phyloP scores from a whole-genome alignment of 2,329 filamentous ascomycete species.

The Curvularia spicifera region DNA sequence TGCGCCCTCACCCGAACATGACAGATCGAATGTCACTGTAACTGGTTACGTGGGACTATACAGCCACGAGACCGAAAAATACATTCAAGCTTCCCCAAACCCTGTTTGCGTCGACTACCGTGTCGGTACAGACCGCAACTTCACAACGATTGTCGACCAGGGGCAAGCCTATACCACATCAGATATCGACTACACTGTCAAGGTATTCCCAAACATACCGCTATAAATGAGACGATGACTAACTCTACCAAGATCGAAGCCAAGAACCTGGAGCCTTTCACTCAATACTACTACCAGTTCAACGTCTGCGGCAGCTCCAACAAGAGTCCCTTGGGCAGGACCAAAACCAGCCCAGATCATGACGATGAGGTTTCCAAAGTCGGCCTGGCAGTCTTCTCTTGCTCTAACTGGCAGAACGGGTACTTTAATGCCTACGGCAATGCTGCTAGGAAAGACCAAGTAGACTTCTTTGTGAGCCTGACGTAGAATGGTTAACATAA shows the following conservation, averaged over 20 bases:
- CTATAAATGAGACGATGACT: slow-evolving; percentile 5
- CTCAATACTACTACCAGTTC: slow-evolving; percentile 74
- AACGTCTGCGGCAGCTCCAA: slow-evolving; percentile 68
- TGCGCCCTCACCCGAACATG: slow-evolving; percentile 50
- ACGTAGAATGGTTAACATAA: not conserved
- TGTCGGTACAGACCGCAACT: slow-evolving; percentile 59
- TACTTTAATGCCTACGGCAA: slow-evolving; percentile 59
- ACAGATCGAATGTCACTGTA: slow-evolving; percentile 57
- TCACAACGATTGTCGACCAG: slow-evolving; percentile 58
- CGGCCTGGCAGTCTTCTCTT: slow-evolving; percentile 73
- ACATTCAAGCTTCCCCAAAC: slow-evolving; percentile 61
- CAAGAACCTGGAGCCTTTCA: slow-evolving; percentile 66
- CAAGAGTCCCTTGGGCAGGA: slow-evolving; percentile 68
- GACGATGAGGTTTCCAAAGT: slow-evolving; percentile 64
- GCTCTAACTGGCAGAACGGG: slow-evolving; percentile 60
- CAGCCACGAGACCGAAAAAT: slow-evolving; percentile 61
- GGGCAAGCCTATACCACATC: slow-evolving; percentile 72
- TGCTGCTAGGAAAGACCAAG: slow-evolving; percentile 48
- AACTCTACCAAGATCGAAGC: slow-evolving; percentile 64
- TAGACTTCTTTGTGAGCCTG: slow-evolving; percentile 64
- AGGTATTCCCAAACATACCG: slow-evolving; percentile 52
- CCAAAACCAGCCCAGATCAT: slow-evolving; percentile 69
- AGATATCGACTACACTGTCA: slow-evolving; percentile 78
- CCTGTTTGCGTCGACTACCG: slow-evolving; percentile 73
- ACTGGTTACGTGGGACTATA: slow-evolving; percentile 62